Evolutionary conservation across 2,329 filamentous ascomycete species (phyloP).

Genomic region (Fusarium poae): DNA sequence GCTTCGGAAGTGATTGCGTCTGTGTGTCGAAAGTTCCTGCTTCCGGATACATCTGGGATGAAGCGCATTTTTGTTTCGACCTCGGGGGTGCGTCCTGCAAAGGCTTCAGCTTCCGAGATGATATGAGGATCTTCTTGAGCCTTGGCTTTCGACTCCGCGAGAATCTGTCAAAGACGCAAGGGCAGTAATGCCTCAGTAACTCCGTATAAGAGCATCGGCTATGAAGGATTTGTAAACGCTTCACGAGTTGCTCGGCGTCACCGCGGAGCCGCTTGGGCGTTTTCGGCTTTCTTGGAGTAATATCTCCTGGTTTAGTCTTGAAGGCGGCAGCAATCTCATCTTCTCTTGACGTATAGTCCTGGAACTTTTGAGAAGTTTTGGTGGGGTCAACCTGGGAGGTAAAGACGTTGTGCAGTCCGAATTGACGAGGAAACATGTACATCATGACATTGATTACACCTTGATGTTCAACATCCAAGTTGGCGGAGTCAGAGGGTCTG

Average conservation of each 20-base stretch:
- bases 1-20: slow-evolving; percentile 17
- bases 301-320: slow-evolving; percentile 26
- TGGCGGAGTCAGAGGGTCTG: not conserved
- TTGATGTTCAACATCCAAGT: slow-evolving; percentile 35
- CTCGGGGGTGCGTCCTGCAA: slow-evolving; percentile 1
- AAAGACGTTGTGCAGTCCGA: slow-evolving; percentile 93
- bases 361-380: slow-evolving; percentile 79
- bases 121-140: slow-evolving; percentile 10
- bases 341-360: slow-evolving; percentile 88
- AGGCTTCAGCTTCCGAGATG: slow-evolving; percentile 11
- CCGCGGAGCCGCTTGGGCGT: slow-evolving; percentile 79
- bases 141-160: slow-evolving; percentile 12
- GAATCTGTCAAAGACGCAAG: slow-evolving; percentile 56
- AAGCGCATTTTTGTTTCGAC: slow-evolving; percentile 30
- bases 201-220: slow-evolving; percentile 82
- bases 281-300: slow-evolving; percentile 46
- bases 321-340: slow-evolving; percentile 73
- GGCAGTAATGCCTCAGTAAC: slow-evolving; percentile 85
- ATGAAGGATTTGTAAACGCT: slow-evolving; percentile 78
- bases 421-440: slow-evolving; percentile 94
- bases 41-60: slow-evolving; percentile 16
- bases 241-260: slow-evolving; percentile 68
- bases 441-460: slow-evolving; percentile 82
- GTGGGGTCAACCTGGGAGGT: slow-evolving; percentile 73
- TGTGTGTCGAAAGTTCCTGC: slow-evolving; percentile 22